phyloP scores from a whole-genome alignment of 2,329 filamentous ascomycete species.

The Cercospora citrullina region DNA sequence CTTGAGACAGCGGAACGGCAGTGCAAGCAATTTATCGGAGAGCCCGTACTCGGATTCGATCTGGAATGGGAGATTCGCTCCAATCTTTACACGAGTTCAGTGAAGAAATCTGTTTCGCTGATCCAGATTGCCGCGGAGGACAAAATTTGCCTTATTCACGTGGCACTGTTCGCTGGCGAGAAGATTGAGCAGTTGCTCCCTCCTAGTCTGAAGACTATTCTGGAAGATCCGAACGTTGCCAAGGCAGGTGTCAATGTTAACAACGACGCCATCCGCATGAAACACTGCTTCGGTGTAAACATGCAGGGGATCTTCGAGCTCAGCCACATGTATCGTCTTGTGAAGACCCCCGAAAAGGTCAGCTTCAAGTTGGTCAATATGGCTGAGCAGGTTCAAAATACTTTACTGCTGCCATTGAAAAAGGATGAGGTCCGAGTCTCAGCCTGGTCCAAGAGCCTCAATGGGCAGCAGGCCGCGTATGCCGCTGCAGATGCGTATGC shows the following conservation, averaged over 20 bases:
- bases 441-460: constrained; percentile 69
- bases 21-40: constrained; percentile 63
- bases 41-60: constrained; percentile 80
- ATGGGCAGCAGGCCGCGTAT: constrained; percentile 66
- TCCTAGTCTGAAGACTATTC: constrained; percentile 67
- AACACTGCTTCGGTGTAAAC: constrained; percentile 64
- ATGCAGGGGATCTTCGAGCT: constrained; percentile 73
- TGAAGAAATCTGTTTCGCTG: constrained; percentile 66
- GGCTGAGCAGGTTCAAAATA: constrained; percentile 67
- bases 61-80: constrained; percentile 73
- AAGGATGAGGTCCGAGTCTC: constrained; percentile 74
- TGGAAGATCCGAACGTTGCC: constrained; percentile 67
- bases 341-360: constrained; percentile 63
- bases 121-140: constrained; percentile 79
- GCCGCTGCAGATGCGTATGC: constrained; percentile 84
- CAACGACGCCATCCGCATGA: constrained; percentile 65
- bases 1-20: constrained; percentile 67
- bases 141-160: constrained; percentile 77
- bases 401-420: constrained; percentile 70
- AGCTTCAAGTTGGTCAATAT: constrained; percentile 68
- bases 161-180: constrained; percentile 58
- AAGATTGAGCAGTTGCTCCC: constrained; percentile 60
- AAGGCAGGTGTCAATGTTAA: constrained; percentile 78
- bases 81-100: constrained; percentile 33
- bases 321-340: constrained; percentile 75